phyloP scores from a whole-genome alignment of 164 flowering plant species.

The Saururus chinensis region DNA sequence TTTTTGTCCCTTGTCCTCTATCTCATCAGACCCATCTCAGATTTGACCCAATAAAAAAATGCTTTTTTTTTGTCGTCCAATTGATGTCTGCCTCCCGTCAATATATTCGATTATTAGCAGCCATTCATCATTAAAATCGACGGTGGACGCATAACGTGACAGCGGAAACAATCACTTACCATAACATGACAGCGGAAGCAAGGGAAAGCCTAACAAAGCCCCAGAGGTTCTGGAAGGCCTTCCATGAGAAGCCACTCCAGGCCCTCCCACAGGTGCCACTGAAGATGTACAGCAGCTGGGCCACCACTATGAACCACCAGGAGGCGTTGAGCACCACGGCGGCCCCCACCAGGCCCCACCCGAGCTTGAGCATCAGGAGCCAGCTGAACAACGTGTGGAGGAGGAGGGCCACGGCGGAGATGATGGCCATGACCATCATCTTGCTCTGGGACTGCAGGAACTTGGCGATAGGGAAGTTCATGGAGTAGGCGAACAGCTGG shows the following conservation, averaged over 20 bases:
- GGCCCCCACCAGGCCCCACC: slow-evolving; percentile 70
- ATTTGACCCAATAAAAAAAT: background rate
- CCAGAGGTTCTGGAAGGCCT: slow-evolving; percentile 58
- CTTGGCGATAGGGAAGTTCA: slow-evolving; percentile 10
- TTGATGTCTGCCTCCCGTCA: too few species aligned
- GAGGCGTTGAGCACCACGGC: slow-evolving; percentile 58
- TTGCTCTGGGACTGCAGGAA: slow-evolving; percentile 14
- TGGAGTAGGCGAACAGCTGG: slow-evolving; percentile 11
- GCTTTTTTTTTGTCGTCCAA: too few species aligned
- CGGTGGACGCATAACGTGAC: too few species aligned
- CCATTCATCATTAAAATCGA: too few species aligned
- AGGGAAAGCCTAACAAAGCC: slow-evolving; percentile 54
- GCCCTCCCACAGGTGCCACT: slow-evolving; percentile 53
- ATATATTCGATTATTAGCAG: too few species aligned
- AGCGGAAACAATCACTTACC: slow-evolving; percentile 25
- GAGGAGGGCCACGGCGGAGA: slow-evolving; percentile 3
- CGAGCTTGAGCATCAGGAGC: slow-evolving; percentile 20
- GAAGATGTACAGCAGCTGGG: slow-evolving; percentile 52
- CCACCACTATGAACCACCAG: slow-evolving; percentile 60
- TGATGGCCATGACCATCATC: slow-evolving; percentile 8
- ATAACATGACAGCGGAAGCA: slow-evolving; percentile 78
- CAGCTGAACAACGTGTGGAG: slow-evolving; percentile 13
- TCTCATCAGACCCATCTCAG: background rate
- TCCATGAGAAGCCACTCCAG: slow-evolving; percentile 69
- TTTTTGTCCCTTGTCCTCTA: too few species aligned